Evolutionary conservation across 352 stramenopile genomes (phyloP), one percentile per base, ranked within the genome.

Genomic region (Phytopythium aichiense): DNA sequence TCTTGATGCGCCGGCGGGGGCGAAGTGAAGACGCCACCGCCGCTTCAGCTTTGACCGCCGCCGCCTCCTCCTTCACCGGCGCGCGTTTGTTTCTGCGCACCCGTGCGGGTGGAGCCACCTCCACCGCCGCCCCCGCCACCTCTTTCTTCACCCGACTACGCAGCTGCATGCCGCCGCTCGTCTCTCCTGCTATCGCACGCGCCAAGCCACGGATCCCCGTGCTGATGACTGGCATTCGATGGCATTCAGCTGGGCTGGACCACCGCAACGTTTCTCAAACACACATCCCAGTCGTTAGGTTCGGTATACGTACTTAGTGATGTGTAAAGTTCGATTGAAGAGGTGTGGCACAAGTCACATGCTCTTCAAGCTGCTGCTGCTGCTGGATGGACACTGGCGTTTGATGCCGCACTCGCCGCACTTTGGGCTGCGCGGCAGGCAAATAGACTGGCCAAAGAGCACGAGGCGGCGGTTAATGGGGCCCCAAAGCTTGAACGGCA

Each of bases 371-470:
- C 35, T 71, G n/a, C 73, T 81, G 1, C 13, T 15, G 35, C 35
- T 71, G n/a, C 73, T 81, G 1, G 82, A 94, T 5, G 88, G 87
- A 69, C 88, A 96, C 13, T 92, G 63, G 28, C 28, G 28, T 96
- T 52, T 73, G 66, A 96, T 76, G 55, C 71, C 74, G 66, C 88
- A 96, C 48, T 89, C 73, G 20, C n/a, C 63, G 69, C 88, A 96
- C 62, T 90, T 90, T 6, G 88, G 88, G 3, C 68, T 69, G n/a
- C 75, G 70, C 15, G 85, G 79, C 6, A 79, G 64, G 49, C 89
- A 96, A 20, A 98, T 78, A 59, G 97, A 95, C 71, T 99, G 97
- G 7, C 96, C 96, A 70, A 99, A 98, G 22, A 96, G 96, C 30
- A 99, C 97, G 42, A 98, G 89, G 8, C 98, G 66, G 13, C 91